These are phyloP conservation scores for Stephania yunnanensis DNA, from an alignment of 164 flowering plant species.

Conservation along the genomic window DNA sequence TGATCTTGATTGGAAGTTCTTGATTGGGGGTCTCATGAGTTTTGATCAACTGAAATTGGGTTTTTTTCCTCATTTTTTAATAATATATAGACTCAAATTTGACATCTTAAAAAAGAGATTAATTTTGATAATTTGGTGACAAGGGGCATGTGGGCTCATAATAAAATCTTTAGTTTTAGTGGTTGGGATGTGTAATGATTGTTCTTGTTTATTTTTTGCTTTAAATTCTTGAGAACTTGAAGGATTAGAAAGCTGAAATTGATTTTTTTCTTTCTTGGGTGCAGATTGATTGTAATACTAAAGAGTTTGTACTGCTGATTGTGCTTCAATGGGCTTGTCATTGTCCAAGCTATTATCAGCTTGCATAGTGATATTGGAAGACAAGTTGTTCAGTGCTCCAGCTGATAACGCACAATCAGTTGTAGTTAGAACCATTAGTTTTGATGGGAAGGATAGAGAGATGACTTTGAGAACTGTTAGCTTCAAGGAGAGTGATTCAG, in stretches of 20 bases:
- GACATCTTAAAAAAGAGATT: background rate
- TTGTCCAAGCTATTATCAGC: slow-evolving; percentile 32
- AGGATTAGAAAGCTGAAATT: background rate
- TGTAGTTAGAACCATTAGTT: slow-evolving; percentile 33
- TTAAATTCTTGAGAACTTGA: background rate
- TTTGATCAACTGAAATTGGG: background rate
- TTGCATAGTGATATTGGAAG: slow-evolving; percentile 23
- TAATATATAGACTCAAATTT: background rate
- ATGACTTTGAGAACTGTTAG: slow-evolving; percentile 27
- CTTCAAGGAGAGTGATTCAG: slow-evolving; percentile 30
- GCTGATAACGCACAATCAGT: slow-evolving; percentile 16
- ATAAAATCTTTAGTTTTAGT: background rate
- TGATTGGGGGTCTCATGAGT: background rate
- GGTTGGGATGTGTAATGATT: background rate
- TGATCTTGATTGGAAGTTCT: background rate
- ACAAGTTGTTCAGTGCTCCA: slow-evolving; percentile 10
- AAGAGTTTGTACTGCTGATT: background rate
- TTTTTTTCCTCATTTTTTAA: background rate
- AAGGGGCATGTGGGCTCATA: too few species aligned
- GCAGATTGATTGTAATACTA: slow-evolving; percentile 11
- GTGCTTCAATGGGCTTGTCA: slow-evolving; percentile 35
- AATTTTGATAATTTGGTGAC: background rate
- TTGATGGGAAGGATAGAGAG: slow-evolving; percentile 21
- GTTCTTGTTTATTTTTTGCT: background rate
- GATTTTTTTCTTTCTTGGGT: background rate